Evolutionary conservation across 306 rosid species (phyloP).

Genomic region (Fragaria vesca): DNA sequence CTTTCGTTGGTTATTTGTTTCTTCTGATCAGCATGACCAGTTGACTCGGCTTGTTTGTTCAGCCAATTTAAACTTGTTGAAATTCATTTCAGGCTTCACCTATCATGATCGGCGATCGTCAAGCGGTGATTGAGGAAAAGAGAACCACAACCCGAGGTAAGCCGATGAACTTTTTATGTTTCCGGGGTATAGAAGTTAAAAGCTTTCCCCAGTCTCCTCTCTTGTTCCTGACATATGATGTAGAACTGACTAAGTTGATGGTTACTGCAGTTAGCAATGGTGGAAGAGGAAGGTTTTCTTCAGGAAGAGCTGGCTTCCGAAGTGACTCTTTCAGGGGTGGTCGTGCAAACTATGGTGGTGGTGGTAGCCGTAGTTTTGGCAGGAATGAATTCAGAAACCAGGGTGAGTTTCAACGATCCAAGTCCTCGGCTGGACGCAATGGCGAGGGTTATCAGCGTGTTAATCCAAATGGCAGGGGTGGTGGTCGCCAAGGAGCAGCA

Average conservation of each 20-base stretch:
- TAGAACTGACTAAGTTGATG: constrained; percentile 22
- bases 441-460: constrained; percentile 71
- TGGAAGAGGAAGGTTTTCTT: constrained; percentile 85
- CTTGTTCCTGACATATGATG: neutral
- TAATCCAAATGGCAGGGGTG: constrained; percentile 71
- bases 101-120: constrained; percentile 64
- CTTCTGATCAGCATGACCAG: neutral
- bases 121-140: constrained; percentile 84
- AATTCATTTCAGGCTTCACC: constrained; percentile 69
- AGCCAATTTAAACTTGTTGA: constrained; percentile 19
- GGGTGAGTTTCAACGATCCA: constrained; percentile 71
- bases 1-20: neutral
- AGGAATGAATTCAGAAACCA: constrained; percentile 84
- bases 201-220: neutral
- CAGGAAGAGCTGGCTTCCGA: constrained; percentile 80
- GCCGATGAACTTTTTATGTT: neutral
- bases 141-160: constrained; percentile 93
- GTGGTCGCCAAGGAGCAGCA: constrained; percentile 66
- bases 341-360: constrained; percentile 71
- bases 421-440: constrained; percentile 46
- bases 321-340: constrained; percentile 65
- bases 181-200: neutral
- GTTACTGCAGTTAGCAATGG: constrained; percentile 55
- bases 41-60: neutral
- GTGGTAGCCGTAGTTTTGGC: constrained; percentile 74